Base-by-base conservation (phyloP, 257 asterid genomes). In the Scutellaria galericulata region DNA sequence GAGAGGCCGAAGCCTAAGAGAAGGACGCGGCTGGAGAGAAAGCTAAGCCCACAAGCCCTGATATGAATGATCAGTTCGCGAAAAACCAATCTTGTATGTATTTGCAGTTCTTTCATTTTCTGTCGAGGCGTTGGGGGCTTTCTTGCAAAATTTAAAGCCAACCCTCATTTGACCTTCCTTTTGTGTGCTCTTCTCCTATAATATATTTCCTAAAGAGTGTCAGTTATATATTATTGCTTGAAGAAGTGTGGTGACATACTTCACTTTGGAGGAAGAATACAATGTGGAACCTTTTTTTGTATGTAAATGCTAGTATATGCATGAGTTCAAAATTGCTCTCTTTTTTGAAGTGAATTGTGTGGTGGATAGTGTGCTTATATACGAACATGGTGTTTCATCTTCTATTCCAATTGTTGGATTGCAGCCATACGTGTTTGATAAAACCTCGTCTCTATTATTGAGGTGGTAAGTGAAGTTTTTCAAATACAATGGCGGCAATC, bases 1-100 rank as follows among this genome's bases (percentile, higher is more conserved):
- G 77, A 88, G 99, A 86, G 96, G 96, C 27, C 79, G 93, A 57
- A 92, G 97, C 86, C 76, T 86, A 83, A 85, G 96, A 74, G 96
- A 92, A 83, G 82, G 87, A 39, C 82, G 83, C 2, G 70, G 14
- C 80, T 51, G 81, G 76, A 60, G 84, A 65, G 73, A 76, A 64
- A 67, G 73, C 73, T 83, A 77, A 83, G 81, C 83, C 62, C 59
- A 77, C 46, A 71, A 64, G 9, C 74, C 82, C 72, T 73, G 86
- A 81, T 81, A 77, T 58, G 70, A 72, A 71, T 72, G 79, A 47
- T 35, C 14, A 68, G 35, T 55, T 44, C 8, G 40, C 5, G 44
- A 24, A 20, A 20, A 60, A 9, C 13, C 54, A 18, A 20, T 48
- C 68, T 5, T 74, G 78, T 74, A 74, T 55, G 72, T 74, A 74